These are phyloP conservation scores for Penicillium sp. DNA, from an alignment of 2,329 filamentous ascomycete species.

Conservation along the genomic window DNA sequence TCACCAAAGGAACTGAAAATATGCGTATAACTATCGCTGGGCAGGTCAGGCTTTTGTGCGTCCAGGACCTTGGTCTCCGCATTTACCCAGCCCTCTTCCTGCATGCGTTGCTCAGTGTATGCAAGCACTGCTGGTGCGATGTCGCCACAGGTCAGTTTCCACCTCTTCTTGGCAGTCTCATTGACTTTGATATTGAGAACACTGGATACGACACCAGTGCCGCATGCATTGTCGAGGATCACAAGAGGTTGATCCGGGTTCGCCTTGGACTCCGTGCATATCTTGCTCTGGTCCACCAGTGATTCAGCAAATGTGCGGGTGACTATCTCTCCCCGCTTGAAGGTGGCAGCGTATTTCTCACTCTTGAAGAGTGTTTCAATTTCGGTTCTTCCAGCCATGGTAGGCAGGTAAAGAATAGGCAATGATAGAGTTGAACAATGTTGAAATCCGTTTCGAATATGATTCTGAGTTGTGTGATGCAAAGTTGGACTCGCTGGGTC, in stretches of 20 bases:
- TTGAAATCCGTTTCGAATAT: not conserved
- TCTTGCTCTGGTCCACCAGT: constrained; percentile 31
- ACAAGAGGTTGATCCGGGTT: constrained; percentile 23
- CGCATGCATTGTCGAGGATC: constrained; percentile 55
- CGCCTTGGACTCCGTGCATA: constrained; percentile 17
- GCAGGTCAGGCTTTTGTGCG: constrained; percentile 46
- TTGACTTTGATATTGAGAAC: constrained; percentile 44
- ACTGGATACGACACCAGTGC: constrained; percentile 50
- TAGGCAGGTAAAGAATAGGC: not conserved
- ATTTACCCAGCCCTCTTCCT: constrained; percentile 47
- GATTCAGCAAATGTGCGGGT: constrained; percentile 30
- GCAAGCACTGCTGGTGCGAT: constrained; percentile 45
- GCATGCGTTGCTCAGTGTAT: constrained; percentile 40
- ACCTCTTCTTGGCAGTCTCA: constrained; percentile 39
- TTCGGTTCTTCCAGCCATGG: constrained; percentile 6
- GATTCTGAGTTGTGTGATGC: not conserved
- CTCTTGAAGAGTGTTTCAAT: constrained; percentile 15
- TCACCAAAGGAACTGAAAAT: constrained; percentile 47
- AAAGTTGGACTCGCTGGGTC: too few species aligned
- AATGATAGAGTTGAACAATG: not conserved
- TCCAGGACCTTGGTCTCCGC: constrained; percentile 46
- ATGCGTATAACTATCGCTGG: constrained; percentile 43
- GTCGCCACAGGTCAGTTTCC: constrained; percentile 52
- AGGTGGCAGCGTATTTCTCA: constrained; percentile 24
- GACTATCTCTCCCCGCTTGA: constrained; percentile 30